Percentiles rank a stretch among this genome's conserved stretches.
These are phyloP conservation scores for Nothophaeocryptopus gaeumannii DNA, from an alignment of 2,329 filamentous ascomycete genomes.

Conservation along the genomic window DNA sequence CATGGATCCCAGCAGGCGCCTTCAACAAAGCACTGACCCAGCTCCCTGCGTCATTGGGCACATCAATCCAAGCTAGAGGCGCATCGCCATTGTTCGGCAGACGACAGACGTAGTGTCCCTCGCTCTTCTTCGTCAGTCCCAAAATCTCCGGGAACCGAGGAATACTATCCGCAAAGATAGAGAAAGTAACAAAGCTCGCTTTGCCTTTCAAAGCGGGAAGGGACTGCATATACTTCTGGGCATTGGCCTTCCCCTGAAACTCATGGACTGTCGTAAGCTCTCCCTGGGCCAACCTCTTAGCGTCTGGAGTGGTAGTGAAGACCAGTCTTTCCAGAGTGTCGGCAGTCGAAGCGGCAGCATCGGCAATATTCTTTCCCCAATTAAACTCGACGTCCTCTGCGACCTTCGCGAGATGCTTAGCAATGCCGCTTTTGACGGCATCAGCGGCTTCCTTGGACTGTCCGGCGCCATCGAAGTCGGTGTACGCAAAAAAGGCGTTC, in stretches of 20 bases:
- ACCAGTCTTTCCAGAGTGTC: constrained; percentile 39
- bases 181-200: constrained; percentile 12
- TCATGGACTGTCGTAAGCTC: constrained; percentile 40
- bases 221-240: constrained; percentile 14
- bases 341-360: constrained; percentile 45
- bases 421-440: constrained; percentile 5
- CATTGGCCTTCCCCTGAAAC: constrained; percentile 43
- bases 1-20: constrained; percentile 5
- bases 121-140: constrained; percentile 2
- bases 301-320: constrained; percentile 37
- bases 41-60: constrained; percentile 10
- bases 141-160: background rate
- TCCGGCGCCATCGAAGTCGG: constrained; percentile 17
- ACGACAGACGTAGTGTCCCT: background rate
- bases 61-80: constrained; percentile 11
- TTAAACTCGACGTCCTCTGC: constrained; percentile 51
- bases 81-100: background rate
- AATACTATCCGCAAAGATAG: constrained; percentile 3
- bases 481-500: constrained; percentile 38
- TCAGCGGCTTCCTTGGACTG: constrained; percentile 4
- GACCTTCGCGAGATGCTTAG: constrained; percentile 33
- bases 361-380: constrained; percentile 56
- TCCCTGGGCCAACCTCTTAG: constrained; percentile 37
- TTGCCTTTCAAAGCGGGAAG: constrained; percentile 11
- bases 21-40: constrained; percentile 13